Conservation (phyloP, 331 rosid species). For the Quercus lobata region DNA sequence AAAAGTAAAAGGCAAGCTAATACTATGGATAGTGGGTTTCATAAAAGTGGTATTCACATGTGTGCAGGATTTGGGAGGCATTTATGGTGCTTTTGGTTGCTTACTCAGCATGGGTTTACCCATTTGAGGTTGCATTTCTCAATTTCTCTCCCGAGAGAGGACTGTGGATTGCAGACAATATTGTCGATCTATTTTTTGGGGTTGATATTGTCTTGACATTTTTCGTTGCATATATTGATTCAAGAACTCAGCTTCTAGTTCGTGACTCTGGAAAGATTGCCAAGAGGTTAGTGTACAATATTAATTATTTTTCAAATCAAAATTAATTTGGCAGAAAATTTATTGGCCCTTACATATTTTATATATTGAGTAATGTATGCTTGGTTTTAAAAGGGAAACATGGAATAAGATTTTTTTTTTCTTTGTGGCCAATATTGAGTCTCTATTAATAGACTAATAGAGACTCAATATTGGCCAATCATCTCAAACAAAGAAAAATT, state of each 20-base stretch:
- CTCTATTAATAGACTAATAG: no score
- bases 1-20: no score
- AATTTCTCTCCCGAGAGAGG: slow-evolving; percentile 19
- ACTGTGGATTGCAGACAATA: slow-evolving; percentile 46
- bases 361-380: no score
- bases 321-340: background rate
- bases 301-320: background rate
- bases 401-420: no score
- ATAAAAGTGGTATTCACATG: background rate
- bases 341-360: background rate
- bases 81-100: slow-evolving; percentile 80
- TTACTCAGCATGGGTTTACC: slow-evolving; percentile 84
- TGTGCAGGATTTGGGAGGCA: slow-evolving; percentile 76
- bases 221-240: slow-evolving; percentile 69
- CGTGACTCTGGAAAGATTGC: slow-evolving; percentile 60
- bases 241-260: slow-evolving; percentile 63
- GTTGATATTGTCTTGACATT: slow-evolving; percentile 74
- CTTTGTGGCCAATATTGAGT: no score
- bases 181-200: slow-evolving; percentile 70
- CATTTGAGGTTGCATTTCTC: slow-evolving; percentile 83
- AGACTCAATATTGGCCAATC: no score
- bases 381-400: no score
- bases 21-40: no score
- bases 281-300: slow-evolving; percentile 41
- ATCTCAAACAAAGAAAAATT: no score